Conservation (phyloP, 306 rosid genomes). For the Acacia acuminata region DNA sequence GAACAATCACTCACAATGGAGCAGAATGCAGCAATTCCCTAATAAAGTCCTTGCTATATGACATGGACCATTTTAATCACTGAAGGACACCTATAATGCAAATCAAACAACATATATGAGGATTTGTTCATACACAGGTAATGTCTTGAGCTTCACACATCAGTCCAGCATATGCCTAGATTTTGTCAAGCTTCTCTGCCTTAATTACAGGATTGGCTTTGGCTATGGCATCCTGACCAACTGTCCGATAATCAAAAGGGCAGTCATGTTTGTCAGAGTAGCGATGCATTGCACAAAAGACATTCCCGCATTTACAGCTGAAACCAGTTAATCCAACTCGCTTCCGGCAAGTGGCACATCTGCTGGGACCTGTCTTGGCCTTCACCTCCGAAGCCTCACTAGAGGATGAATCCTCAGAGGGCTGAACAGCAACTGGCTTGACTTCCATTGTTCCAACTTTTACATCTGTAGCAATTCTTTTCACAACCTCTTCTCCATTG, state of each 20-base stretch:
- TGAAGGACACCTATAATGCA: constrained; percentile 26
- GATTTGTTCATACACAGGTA: constrained; percentile 37
- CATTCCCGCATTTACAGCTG: constrained; percentile 67
- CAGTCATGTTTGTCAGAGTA: constrained; percentile 69
- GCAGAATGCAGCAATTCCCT: constrained; percentile 48
- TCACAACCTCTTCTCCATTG: constrained; percentile 32
- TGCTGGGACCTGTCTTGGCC: constrained; percentile 48
- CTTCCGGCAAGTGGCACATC: constrained; percentile 62
- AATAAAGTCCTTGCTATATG: constrained; percentile 42
- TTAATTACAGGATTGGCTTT: constrained; percentile 71
- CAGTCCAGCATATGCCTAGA: constrained; percentile 39
- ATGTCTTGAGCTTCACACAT: constrained; percentile 31
- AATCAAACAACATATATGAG: constrained; percentile 9
- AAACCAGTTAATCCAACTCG: constrained; percentile 75
- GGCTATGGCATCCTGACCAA: constrained; percentile 64
- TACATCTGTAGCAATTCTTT: constrained; percentile 24
- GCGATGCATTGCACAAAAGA: constrained; percentile 60
- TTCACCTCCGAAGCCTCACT: constrained; percentile 41
- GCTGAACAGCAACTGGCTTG: constrained; percentile 27
- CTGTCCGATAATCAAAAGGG: constrained; percentile 52
- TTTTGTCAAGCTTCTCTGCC: constrained; percentile 77
- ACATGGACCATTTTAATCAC: constrained; percentile 36
- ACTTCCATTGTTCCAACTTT: constrained; percentile 39
- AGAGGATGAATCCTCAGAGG: constrained; percentile 39
- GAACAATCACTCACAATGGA: constrained; percentile 56